Conservation (phyloP, 441 rosid species). For the Hura crepitans region DNA sequence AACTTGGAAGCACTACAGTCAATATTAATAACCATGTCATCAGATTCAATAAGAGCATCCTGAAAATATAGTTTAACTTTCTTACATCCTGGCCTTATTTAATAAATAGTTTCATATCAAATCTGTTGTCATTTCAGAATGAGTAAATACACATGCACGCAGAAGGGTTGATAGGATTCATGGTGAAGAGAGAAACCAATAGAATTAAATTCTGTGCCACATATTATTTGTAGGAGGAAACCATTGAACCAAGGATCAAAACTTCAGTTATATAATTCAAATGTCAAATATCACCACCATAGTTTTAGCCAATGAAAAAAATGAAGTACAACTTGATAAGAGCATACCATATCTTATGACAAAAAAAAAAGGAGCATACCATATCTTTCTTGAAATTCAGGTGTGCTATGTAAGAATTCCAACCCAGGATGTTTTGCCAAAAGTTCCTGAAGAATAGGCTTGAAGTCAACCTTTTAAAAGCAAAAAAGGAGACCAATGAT, state of each 20-base stretch:
- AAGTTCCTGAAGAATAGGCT: conserved; percentile 72
- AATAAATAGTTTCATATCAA: conserved; percentile 4
- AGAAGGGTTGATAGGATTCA: not conserved
- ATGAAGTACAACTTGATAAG: conserved; percentile 4
- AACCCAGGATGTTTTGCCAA: conserved; percentile 94
- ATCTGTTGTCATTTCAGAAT: not conserved
- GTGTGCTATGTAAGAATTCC: conserved; percentile 85
- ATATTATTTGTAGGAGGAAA: not conserved
- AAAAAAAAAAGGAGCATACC: too few species aligned
- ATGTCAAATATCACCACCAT: not conserved
- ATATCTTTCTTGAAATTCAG: conserved; percentile 99
- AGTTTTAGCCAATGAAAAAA: not conserved
- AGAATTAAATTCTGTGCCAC: not conserved
- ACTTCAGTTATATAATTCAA: not conserved
- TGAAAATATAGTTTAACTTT: not conserved
- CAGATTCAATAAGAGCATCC: not conserved
- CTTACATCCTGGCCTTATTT: not conserved
- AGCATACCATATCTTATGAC: conserved; percentile 92
- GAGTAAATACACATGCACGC: too few species aligned
- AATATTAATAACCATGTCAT: not conserved
- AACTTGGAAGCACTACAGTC: not conserved
- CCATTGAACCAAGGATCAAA: not conserved
- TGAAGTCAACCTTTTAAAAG: conserved; percentile 70
- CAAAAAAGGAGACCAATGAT: conserved; percentile 9
- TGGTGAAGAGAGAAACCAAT: not conserved